phyloP scores from a whole-genome alignment of 257 asterid species.

The Nicotiana tabacum region DNA sequence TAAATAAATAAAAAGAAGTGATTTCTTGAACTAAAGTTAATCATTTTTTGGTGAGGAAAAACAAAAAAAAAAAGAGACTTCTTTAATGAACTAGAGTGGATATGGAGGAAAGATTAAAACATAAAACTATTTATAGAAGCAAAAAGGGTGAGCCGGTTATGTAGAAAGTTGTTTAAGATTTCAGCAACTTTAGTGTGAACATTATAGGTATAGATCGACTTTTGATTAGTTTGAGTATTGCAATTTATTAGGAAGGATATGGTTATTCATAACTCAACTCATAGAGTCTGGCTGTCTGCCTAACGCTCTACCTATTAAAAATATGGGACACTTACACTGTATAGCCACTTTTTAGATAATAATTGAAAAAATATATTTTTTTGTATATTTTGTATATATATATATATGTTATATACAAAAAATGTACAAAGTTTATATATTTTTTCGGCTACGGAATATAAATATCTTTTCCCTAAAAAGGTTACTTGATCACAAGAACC shows the following conservation, averaged over 20 bases:
- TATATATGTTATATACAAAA: no score
- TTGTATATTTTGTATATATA: no score
- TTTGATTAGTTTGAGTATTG: neutral
- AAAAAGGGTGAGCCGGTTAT: neutral
- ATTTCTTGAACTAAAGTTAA: neutral
- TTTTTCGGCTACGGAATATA: no score
- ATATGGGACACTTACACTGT: no score
- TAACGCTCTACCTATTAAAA: neutral
- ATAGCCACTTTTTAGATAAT: no score
- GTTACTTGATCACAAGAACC: neutral
- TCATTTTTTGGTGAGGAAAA: neutral
- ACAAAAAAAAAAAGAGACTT: neutral
- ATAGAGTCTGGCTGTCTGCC: no score
- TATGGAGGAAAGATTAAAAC: neutral
- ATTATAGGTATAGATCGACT: neutral
- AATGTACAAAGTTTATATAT: no score
- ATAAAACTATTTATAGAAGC: neutral
- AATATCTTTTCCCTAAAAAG: no score
- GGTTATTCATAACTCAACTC: neutral
- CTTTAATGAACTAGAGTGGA: neutral
- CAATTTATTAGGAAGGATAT: slow-evolving; percentile 4
- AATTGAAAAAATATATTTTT: no score
- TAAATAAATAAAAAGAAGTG: neutral
- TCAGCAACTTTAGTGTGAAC: neutral
- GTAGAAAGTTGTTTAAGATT: neutral